Evolutionary conservation across 208 protist species (phyloP), one percentile per base, ranked within the genome.

Genomic region (Strigomonas galati): DNA sequence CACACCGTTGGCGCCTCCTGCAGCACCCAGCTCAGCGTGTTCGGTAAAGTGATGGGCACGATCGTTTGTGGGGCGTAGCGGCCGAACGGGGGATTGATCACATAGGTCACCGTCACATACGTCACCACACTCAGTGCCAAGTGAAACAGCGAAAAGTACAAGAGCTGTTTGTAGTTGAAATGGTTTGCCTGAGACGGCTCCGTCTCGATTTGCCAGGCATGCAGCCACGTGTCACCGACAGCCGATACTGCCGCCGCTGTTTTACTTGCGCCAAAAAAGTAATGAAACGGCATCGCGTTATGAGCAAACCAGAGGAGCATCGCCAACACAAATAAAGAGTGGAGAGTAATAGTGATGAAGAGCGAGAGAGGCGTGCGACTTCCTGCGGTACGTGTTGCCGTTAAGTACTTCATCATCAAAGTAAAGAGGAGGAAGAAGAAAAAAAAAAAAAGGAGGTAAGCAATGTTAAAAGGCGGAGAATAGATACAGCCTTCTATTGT

Each of bases 1-100:
- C 87, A 57, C 5, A 94, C 59, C 14, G 83, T 90, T 0, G 88
- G 88, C 32, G 63, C 70, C 74, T 94, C 85, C 68, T 94, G 88
- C 61, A 94, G 43, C 2, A 77, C 43, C 83, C 88, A 94, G 27
- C 74, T 72, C 15, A 87, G 56, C 4, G 63, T 40, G 3, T 85
- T 72, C 19, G 88, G 81, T 2, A 89, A n/a, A 19, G 65, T 72
- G 7, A 82, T 5, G 0, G 28, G 65, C 12, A 71, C 14, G 0
- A 37, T 23, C n/a, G 31, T 46, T 2, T 24, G 49, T 26, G 15
- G 31, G 1, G 62, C 69, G 56, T 74, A 60, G 1, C 51, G 37
- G n/a, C 69, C 69, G 31, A 67, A 86, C 14, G 80, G 80, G 0
- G 80, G 62, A 0, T 65, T 56, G 19, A 80, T 67, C n/a, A 78